These are phyloP conservation scores for Lupinus albus DNA, from an alignment of 306 rosid genomes.

Conservation along the genomic window DNA sequence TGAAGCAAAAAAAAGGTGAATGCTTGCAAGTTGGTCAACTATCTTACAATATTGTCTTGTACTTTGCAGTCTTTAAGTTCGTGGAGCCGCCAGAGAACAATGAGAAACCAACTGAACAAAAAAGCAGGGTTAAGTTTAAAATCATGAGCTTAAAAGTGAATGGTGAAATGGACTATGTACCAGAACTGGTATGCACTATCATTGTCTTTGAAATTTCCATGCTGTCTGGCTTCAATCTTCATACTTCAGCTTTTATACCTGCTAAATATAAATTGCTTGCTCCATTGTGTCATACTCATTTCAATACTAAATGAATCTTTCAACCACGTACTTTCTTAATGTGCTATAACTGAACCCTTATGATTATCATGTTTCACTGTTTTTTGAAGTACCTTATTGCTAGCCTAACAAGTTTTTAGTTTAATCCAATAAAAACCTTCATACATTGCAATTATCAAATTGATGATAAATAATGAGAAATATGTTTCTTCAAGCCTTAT, in stretches of 20 bases:
- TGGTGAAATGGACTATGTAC: slow-evolving; percentile 80
- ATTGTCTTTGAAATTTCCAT: slow-evolving; percentile 11
- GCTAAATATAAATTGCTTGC: neutral
- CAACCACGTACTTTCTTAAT: neutral
- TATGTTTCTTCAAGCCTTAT: neutral
- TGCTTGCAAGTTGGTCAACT: slow-evolving; percentile 24
- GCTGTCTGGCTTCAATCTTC: slow-evolving; percentile 20
- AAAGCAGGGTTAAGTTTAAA: slow-evolving; percentile 87
- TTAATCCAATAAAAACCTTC: neutral
- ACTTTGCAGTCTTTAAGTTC: slow-evolving; percentile 77
- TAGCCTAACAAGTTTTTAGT: neutral
- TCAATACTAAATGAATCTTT: neutral
- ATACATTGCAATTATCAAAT: slow-evolving; percentile 13
- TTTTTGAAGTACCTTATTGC: neutral
- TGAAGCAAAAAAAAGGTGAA: slow-evolving; percentile 16
- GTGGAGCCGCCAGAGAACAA: slow-evolving; percentile 88
- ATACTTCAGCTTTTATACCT: neutral
- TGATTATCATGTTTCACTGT: neutral
- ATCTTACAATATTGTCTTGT: slow-evolving; percentile 37
- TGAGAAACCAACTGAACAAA: slow-evolving; percentile 73
- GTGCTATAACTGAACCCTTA: slow-evolving; percentile 13
- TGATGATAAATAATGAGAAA: slow-evolving; percentile 7
- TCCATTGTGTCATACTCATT: neutral
- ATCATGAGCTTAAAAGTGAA: slow-evolving; percentile 91
- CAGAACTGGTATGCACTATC: slow-evolving; percentile 65